Evolutionary conservation across 129 eudicot species (phyloP).

Genomic region (Ambrosia artemisiifolia): DNA sequence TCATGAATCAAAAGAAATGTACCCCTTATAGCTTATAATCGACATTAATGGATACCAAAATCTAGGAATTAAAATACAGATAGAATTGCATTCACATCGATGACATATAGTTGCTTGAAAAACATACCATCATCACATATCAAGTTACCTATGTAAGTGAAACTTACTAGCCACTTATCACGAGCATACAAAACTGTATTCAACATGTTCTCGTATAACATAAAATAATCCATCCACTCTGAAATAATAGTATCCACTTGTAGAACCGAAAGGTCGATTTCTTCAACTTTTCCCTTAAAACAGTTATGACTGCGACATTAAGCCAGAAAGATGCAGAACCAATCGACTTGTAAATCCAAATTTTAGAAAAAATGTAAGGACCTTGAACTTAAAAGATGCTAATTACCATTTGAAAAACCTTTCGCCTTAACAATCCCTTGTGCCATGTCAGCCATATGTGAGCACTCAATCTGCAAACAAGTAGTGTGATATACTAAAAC

Average conservation of each 20-base stretch:
- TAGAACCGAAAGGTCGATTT: slow-evolving; percentile 88
- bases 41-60: too few species aligned
- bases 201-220: slow-evolving; percentile 90
- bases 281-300: slow-evolving; percentile 96
- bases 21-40: too few species aligned
- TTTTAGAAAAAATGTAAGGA: neutral
- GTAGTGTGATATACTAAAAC: neutral
- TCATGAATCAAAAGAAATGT: too few species aligned
- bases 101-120: too few species aligned
- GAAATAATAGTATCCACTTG: slow-evolving; percentile 89
- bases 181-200: slow-evolving; percentile 96
- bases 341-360: slow-evolving; percentile 8
- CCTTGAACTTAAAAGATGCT: slow-evolving; percentile 1
- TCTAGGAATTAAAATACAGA: too few species aligned
- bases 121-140: too few species aligned
- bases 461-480: slow-evolving; percentile 79
- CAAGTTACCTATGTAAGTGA: neutral
- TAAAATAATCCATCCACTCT: slow-evolving; percentile 99
- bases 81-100: too few species aligned
- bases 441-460: slow-evolving; percentile 95
- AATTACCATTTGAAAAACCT: slow-evolving; percentile 75
- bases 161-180: slow-evolving; percentile 94
- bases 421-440: slow-evolving; percentile 79
- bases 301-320: slow-evolving; percentile 64
- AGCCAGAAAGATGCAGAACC: neutral